Base-by-base conservation (phyloP, 2,329 filamentous ascomycete species). In the Diaporthe australafricana region DNA sequence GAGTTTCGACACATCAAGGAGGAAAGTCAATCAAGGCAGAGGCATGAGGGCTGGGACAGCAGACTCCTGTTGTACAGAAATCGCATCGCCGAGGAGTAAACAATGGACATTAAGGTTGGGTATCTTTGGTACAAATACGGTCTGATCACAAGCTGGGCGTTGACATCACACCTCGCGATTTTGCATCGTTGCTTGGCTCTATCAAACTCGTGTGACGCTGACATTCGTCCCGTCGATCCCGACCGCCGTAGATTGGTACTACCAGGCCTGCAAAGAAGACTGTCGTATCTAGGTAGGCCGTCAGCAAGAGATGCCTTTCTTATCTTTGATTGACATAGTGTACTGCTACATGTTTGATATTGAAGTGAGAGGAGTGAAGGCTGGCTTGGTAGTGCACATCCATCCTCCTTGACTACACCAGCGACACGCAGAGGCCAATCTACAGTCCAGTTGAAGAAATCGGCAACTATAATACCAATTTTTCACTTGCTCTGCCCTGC, bases 81-180 rank as follows among this genome's bases (percentile, higher is more conserved):
- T 48, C 42, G 42, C 30, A 63, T 48, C 32, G 42, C 30, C 30
- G 60, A 35, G 57, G 60, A 48, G 40, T 20, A 45, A 17, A 25
- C 17, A 63, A 27, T 48, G 27, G n/a, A 35, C 42, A 63, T 48
- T 27, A 25, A 63, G 17, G 60, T 25, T 63, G 60, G 60, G 42
- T 63, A 48, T 62, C 42, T 47, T 12, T 48, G 47, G 27, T 63
- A 63, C 60, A 35, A 63, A 30, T 63, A 63, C 27, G 17, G 57
- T 22, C 40, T 63, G 20, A 11, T 63, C 38, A 48, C 45, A 16
- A 35, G 22, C 3, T 63, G 25, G 60, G 60, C 42, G 42, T 63
- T 63, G n/a, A 63, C 48, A 52, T 32, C 6, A 27, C 17, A n/a
- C 20, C 9, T 35, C 5, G 22, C 14, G 3, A 9, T 25, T 25